Evolutionary conservation across 768 basidiomycete genomes (phyloP), one percentile per base, ranked within the genome.

Genomic region (Podaxis sp.): DNA sequence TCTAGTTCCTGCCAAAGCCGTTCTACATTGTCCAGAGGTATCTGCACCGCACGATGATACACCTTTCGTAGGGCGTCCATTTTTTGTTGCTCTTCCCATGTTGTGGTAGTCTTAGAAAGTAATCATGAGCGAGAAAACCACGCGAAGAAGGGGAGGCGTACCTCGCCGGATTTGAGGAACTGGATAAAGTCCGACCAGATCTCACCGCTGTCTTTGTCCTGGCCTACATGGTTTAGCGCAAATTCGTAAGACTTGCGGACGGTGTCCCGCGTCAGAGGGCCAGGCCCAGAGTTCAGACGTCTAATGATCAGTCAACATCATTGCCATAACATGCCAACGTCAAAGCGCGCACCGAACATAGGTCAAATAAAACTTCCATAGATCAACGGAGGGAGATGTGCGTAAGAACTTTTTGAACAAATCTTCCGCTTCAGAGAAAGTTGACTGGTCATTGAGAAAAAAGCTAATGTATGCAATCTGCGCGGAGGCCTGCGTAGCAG

Each of bases 101-200:
- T 93, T 25, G 89, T 91, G 12, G 83, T 84, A 0, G 90, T 81
- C 86, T 79, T 24, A 15, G 51, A 41, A 58, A 40, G 13, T 56
- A 57, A 41, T 33, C 12, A 49, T 4, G 13, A 40, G 27, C 22
- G 40, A 41, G 22, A n/a, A 50, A 50, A 40, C 8, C 15, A 12
- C n/a, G 24, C 29, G 8, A 41, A 22, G 36, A 50, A 17, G 40
- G 33, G 36, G 22, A 37, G 37, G 67, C 87, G 70, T 67, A 91
- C 93, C 78, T 91, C 90, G 46, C 86, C 89, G 15, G 86, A 82
- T 66, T 85, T 87, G 55, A 99, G 74, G 72, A 97, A 98, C 63
- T 90, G 85, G 70, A 98, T 91, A 69, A 96, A 98, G 68, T 98
- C 96, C 61, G 79, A 83, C 96, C 96, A 98, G 40, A 99, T 93